Conservation (phyloP, 2,329 filamentous ascomycete species). For the Thyridium curvatum region DNA sequence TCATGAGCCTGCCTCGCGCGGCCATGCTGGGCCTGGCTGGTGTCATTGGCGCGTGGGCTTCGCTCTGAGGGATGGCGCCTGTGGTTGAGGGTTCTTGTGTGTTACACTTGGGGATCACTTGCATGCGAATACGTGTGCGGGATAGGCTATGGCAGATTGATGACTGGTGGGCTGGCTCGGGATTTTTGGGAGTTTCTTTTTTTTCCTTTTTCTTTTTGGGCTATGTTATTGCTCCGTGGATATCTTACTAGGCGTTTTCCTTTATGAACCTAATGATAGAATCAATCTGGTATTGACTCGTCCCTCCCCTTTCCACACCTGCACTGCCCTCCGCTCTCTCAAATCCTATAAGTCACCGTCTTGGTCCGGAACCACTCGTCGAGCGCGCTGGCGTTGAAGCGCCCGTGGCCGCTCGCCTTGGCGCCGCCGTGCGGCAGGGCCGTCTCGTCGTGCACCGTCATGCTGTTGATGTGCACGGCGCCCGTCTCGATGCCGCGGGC, state of each 20-base stretch:
- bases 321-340: no score
- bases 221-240: no score
- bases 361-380: conserved; percentile 60
- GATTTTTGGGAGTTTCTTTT: no score
- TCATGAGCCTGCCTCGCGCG: conserved; percentile 36
- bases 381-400: conserved; percentile 46
- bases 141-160: no score
- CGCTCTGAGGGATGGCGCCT: conserved; percentile 20
- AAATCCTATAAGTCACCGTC: conserved; percentile 47
- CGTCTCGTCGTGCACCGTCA: conserved; percentile 60
- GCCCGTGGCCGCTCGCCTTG: conserved; percentile 58
- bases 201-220: no score
- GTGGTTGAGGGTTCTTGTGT: no score
- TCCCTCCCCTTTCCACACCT: no score
- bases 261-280: no score
- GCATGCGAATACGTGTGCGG: conserved; percentile 28
- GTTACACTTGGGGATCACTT: no score
- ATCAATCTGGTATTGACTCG: no score
- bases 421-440: conserved; percentile 60
- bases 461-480: conserved; percentile 60
- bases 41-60: conserved; percentile 20
- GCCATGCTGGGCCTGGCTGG: conserved; percentile 13
- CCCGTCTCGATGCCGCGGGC: conserved; percentile 60
- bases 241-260: no score
- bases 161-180: no score